Conservation (phyloP, 176 grass and related monocot species). For the Ananas comosus region DNA sequence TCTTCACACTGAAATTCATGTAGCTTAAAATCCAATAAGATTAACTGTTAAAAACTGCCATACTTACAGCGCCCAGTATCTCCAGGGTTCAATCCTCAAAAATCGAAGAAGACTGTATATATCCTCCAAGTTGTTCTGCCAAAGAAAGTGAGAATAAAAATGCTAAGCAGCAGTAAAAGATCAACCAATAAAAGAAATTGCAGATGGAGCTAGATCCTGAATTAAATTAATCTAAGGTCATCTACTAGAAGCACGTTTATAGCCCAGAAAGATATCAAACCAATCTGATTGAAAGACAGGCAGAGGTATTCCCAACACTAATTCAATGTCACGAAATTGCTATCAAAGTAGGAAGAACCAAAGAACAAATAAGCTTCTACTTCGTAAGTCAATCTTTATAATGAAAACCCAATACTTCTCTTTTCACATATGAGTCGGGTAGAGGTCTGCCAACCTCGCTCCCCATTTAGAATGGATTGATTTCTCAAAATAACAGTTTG, state of each 20-base stretch:
- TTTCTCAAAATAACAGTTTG: too few species aligned
- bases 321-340: background rate
- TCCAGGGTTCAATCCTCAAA: conserved; percentile 89
- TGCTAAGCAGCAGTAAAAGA: background rate
- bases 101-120: conserved; percentile 92
- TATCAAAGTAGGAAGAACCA: background rate
- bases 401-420: too few species aligned
- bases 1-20: conserved; percentile 5
- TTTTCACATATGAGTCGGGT: too few species aligned
- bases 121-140: conserved; percentile 92
- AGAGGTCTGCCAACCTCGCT: too few species aligned
- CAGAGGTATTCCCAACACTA: background rate
- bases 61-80: conserved; percentile 80
- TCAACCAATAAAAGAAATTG: background rate
- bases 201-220: background rate
- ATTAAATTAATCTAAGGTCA: background rate
- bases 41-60: conserved; percentile 14
- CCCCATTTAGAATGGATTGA: too few species aligned
- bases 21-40: conserved; percentile 4
- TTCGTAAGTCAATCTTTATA: too few species aligned
- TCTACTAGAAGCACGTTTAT: background rate
- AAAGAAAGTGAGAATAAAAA: conserved; percentile 19
- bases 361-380: background rate
- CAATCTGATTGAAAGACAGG: background rate
- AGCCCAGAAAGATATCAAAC: conserved; percentile 14